Evolutionary conservation across 345 rosid species (phyloP), one percentile per base, ranked within the genome.

Genomic region (Combretum micranthum): DNA sequence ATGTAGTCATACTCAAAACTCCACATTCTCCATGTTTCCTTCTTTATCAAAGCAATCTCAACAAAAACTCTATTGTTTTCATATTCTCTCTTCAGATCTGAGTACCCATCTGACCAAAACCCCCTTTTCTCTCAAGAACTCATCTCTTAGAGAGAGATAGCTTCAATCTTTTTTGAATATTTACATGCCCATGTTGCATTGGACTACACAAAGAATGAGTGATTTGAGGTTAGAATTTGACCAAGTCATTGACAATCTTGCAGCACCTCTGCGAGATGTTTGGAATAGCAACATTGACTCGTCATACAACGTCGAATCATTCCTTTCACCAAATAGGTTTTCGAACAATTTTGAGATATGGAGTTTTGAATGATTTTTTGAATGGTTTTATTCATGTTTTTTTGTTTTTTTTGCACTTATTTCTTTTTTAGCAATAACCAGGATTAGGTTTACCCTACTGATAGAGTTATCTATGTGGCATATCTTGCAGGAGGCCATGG

Each of bases 141-240:
- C 9, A 61, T 39, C 49, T 47, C 15, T n/a, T 13, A 4, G 67
- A 61, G 61, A 61, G 70, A 69, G 73, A 67, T 32, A 58, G 55
- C 44, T 12, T 23, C 45, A 42, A 42, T 49, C 44, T 0, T 39
- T 5, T 23, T 8, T 47, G 17, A 26, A 2, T 37, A 13, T 43
- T 56, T 10, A 23, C 25, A n/a, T n/a, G n/a, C n/a, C n/a, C 47
- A 21, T 12, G 25, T 53, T 52, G 54, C 67, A 23, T 85, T 93
- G 97, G 99, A 77, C 96, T 10, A 93, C 99, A 18, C 75, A 96
- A 75, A 74, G 99, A 56, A 85, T 93, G 97, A 86, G 97, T 89
- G 88, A 93, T 51, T 94, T 94, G 19, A 77, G 96, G 49, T 60
- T 92, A n/a, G n/a, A n/a, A n/a, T n/a, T n/a, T n/a, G n/a, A n/a